These are phyloP conservation scores for Kodamaea arcana DNA, from an alignment of 1,139 yeast genomes.

Conservation along the genomic window DNA sequence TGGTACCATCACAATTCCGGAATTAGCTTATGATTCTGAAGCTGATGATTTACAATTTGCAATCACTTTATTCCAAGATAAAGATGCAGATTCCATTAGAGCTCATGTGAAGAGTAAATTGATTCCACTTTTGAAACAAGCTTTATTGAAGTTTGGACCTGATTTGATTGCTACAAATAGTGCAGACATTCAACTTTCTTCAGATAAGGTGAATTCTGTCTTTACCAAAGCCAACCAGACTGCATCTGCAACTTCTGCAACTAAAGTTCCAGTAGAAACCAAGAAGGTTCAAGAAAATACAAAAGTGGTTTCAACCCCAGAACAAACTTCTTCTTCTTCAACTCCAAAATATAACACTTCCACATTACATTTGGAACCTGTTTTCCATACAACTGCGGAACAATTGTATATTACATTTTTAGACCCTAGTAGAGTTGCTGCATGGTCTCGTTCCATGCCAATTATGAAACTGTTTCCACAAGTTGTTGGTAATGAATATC, in stretches of 20 bases:
- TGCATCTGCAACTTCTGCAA: slow-evolving; percentile 9
- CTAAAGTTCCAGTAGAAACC: slow-evolving; percentile 4
- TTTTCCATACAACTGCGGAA: slow-evolving; percentile 83
- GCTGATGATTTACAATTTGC: slow-evolving; percentile 82
- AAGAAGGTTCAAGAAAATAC: neutral
- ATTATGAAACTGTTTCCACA: slow-evolving; percentile 50
- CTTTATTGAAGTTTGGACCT: slow-evolving; percentile 63
- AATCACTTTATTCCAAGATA: slow-evolving; percentile 58
- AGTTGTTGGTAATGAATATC: slow-evolving; percentile 57
- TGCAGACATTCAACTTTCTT: slow-evolving; percentile 74
- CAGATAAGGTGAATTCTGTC: slow-evolving; percentile 61
- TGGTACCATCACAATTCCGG: slow-evolving; percentile 84
- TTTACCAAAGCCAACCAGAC: slow-evolving; percentile 65
- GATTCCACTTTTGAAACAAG: slow-evolving; percentile 63
- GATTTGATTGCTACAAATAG: slow-evolving; percentile 77
- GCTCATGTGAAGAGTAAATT: slow-evolving; percentile 53
- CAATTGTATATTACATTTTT: slow-evolving; percentile 74
- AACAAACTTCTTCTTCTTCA: slow-evolving; percentile 9
- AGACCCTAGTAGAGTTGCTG: slow-evolving; percentile 72
- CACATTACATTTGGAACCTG: slow-evolving; percentile 70
- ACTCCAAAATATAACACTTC: slow-evolving; percentile 75
- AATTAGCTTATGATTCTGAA: slow-evolving; percentile 91
- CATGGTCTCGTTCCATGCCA: slow-evolving; percentile 86
- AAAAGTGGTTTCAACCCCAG: slow-evolving; percentile 11
- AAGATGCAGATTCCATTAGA: slow-evolving; percentile 49